Conservation (phyloP, 345 rosid species). For the Populus euphratica region DNA sequence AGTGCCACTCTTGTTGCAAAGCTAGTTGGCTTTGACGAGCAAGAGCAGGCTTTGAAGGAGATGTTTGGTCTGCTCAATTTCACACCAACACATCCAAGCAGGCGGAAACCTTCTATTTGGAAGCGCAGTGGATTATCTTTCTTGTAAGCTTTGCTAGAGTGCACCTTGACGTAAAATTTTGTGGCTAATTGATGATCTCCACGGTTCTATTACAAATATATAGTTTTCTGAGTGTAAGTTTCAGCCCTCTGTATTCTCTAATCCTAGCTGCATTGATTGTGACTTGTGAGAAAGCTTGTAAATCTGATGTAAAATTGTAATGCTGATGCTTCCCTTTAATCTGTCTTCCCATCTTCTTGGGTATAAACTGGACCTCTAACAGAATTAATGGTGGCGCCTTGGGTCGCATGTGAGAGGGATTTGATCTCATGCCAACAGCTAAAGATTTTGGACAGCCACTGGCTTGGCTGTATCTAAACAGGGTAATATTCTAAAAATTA, state of each 20-base stretch:
- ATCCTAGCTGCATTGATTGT: conserved; percentile 13
- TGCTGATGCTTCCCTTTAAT: background rate
- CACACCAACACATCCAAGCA: conserved; percentile 23
- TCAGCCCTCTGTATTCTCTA: background rate
- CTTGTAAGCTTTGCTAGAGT: conserved; percentile 4
- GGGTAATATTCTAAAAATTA: too few relatives aligned
- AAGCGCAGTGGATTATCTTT: conserved; percentile 18
- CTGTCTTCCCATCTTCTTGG: background rate
- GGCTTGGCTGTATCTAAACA: too few relatives aligned
- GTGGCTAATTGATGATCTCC: conserved; percentile 2
- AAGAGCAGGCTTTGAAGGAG: conserved; percentile 32
- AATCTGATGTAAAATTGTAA: conserved; percentile 4
- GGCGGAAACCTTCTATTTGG: conserved; percentile 25
- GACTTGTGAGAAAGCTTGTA: conserved; percentile 10
- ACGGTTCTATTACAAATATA: background rate
- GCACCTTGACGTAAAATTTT: background rate
- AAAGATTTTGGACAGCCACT: too few relatives aligned
- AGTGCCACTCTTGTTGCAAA: conserved; percentile 69
- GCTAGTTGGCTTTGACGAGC: conserved; percentile 50
- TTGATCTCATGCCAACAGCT: too few relatives aligned
- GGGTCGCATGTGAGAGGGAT: background rate
- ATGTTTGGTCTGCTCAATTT: conserved; percentile 46
- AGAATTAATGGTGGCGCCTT: background rate
- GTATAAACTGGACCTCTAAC: background rate
- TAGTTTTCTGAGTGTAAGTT: background rate